Conservation (phyloP, 768 basidiomycete species). For the Phaffia australis region DNA sequence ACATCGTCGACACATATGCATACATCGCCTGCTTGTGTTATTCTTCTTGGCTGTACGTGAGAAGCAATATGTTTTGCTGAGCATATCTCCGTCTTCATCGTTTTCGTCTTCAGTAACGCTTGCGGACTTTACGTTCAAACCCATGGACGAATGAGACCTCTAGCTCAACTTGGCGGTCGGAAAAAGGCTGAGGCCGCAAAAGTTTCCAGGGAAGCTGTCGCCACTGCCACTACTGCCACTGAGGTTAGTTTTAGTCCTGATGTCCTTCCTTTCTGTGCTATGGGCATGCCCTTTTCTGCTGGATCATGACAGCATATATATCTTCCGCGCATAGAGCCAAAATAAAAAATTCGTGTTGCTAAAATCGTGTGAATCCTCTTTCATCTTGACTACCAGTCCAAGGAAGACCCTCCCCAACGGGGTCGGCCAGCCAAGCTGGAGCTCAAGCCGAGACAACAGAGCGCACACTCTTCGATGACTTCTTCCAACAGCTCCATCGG, state of each 20-base stretch:
- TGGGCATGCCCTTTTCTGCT: background rate
- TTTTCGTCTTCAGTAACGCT: constrained; percentile 11
- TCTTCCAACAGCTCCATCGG: constrained; percentile 8
- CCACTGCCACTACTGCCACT: too few relatives aligned
- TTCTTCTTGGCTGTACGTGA: background rate
- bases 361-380: background rate
- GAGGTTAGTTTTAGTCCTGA: background rate
- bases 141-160: constrained; percentile 21
- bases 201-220: too few relatives aligned
- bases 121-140: constrained; percentile 25
- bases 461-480: constrained; percentile 6
- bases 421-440: background rate
- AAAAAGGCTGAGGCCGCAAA: constrained; percentile 20
- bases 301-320: too few relatives aligned
- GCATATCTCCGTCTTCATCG: background rate
- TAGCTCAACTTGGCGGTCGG: constrained; percentile 17
- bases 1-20: background rate
- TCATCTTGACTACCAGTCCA: background rate
- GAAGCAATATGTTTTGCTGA: background rate
- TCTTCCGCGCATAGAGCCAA: too few relatives aligned
- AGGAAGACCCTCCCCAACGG: constrained; percentile 7
- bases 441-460: background rate
- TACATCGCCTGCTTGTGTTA: background rate
- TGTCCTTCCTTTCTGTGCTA: background rate
- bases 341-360: too few relatives aligned